Conservation (phyloP, 352 stramenopile species). For the Phytophthora sp. region DNA sequence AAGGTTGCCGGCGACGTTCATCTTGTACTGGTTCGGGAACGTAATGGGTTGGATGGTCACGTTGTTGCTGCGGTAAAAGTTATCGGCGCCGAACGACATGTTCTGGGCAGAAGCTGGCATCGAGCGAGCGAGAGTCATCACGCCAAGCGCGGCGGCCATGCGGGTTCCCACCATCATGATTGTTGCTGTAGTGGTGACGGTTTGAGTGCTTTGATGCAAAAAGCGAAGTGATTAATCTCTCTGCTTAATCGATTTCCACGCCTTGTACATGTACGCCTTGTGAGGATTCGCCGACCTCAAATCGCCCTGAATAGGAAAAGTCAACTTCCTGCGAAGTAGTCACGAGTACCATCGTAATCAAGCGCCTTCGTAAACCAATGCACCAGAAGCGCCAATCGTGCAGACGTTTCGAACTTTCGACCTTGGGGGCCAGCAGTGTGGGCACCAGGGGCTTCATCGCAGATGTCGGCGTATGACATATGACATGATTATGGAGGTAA, state of each 20-base stretch:
- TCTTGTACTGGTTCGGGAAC: slow-evolving; percentile 15
- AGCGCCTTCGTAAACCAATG: too few species aligned
- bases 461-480: too few species aligned
- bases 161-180: slow-evolving; percentile 12
- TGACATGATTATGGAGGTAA: too few species aligned
- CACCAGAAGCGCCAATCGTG: too few species aligned
- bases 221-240: slow-evolving; percentile 13
- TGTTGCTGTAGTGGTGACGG: slow-evolving; percentile 1
- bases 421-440: too few species aligned
- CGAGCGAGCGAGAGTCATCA: slow-evolving; percentile 1
- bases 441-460: too few species aligned
- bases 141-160: slow-evolving; percentile 6
- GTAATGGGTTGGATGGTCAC: slow-evolving; percentile 11
- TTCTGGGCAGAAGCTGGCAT: slow-evolving; percentile 4
- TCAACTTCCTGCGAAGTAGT: too few species aligned
- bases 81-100: slow-evolving; percentile 18
- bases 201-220: slow-evolving; percentile 15
- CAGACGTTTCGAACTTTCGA: too few species aligned
- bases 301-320: too few species aligned
- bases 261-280: too few species aligned
- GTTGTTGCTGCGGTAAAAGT: slow-evolving; percentile 19
- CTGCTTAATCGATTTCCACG: background rate
- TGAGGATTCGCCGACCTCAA: too few species aligned
- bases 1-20: slow-evolving; percentile 3
- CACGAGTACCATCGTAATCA: too few species aligned